Conservation (phyloP, 495 filamentous ascomycete species). For the Beverwykella pulmonaria region DNA sequence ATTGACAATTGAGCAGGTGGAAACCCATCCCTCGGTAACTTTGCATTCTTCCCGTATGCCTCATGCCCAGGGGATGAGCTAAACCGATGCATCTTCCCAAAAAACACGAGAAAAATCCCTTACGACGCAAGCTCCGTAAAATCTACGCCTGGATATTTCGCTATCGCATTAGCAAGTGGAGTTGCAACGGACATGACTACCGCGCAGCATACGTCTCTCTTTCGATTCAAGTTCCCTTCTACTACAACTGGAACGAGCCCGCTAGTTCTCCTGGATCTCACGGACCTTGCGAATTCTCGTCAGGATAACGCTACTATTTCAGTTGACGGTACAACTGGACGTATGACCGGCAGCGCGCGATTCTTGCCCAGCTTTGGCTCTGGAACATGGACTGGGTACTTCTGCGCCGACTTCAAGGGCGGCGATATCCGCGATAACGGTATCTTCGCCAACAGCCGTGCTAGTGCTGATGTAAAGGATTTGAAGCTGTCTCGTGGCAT, state of each 20-base stretch:
- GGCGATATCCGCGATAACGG: conserved; percentile 39
- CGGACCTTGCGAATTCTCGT: conserved; percentile 66
- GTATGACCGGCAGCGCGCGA: conserved; percentile 38
- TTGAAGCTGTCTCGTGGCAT: conserved; percentile 34
- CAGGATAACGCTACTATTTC: conserved; percentile 43
- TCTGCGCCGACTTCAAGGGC: conserved; percentile 40
- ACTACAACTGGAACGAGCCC: conserved; percentile 48
- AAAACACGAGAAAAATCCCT: conserved; percentile 54
- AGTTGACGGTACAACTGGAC: conserved; percentile 28
- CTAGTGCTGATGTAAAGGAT: conserved; percentile 29
- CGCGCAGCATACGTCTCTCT: conserved; percentile 65
- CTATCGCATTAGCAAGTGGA: conserved; percentile 60
- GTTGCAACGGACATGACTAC: conserved; percentile 69
- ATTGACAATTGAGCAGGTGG: no score
- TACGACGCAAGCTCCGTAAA: conserved; percentile 54
- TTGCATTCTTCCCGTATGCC: conserved; percentile 69
- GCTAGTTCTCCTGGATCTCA: conserved; percentile 68
- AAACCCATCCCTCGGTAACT: conserved; percentile 62
- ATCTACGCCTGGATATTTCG: conserved; percentile 70
- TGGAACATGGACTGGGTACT: conserved; percentile 35
- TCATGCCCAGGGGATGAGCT: conserved; percentile 66
- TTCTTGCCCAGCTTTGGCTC: conserved; percentile 41
- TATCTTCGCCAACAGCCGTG: conserved; percentile 36
- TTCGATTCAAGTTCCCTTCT: conserved; percentile 66
- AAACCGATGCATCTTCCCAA: conserved; percentile 65